Evolutionary conservation across 169 alveolate genomes (phyloP), one percentile per base, ranked within the genome.

Genomic region (Perkinsus marinus): DNA sequence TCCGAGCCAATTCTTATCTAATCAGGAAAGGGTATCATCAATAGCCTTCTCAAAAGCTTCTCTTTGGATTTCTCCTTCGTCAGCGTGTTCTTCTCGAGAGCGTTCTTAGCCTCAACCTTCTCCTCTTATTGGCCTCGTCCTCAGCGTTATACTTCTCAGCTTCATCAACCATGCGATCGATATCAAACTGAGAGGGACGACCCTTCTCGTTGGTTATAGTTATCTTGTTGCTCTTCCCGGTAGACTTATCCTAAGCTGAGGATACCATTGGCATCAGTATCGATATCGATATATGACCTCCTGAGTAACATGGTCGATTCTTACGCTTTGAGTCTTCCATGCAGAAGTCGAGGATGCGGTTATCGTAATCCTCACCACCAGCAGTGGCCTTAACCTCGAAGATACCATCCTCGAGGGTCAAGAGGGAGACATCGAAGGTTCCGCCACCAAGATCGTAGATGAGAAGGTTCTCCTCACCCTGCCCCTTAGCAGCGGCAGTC

Each of bases 351-450:
- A 98, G 98, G 57, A 99, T 93, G 92, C 98, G 96, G 93, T 98
- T 97, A 79, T 99, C 99, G 95, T 98, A 98, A 94, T 99, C 99
- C 94, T 99, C 99, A 38, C 99, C 99, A 90, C 99, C 99, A 39
- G 99, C 98, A 16, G 99, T 99, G 43, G 99, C 99, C 95, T 97
- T 98, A 39, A 99, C 99, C 93, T 99, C 99, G 94, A 98, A 98
- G 68, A 97, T 97, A 89, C 99, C 99, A 92, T 98, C 99, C 93
- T 98, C 99, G 91, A 99, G 97, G 79, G 99, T 96, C 91, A 99
- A 94, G 69, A 99, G 94, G 43, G 99, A 97, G 38, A 99, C 99
- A 97, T 99, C 99, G 94, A 98, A 98, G 47, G 99, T 98, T 92
- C 99, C 99, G 93, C 99, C 99, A 89, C 99, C 99, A 93, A 99